A percentile compares a stretch with the other conserved stretches of the same genome.
These are phyloP conservation scores for Eimeria necatrix DNA, from an alignment of 169 alveolate species.

Conservation along the genomic window DNA sequence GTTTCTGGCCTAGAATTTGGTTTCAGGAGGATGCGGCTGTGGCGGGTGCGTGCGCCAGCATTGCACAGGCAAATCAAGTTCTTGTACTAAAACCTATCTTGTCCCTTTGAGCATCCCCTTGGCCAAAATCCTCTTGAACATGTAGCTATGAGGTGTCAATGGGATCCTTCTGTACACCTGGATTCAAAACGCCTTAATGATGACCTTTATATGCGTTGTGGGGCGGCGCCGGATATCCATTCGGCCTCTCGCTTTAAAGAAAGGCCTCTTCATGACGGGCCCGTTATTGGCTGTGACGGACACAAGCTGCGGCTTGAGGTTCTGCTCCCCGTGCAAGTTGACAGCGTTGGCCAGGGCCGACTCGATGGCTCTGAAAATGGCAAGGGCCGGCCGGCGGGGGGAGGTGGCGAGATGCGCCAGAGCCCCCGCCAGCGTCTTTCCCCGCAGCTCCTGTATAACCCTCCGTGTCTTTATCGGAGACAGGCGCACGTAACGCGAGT, in stretches of 20 bases:
- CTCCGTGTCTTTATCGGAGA: slow-evolving; percentile 79
- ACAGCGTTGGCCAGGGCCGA: slow-evolving; percentile 79
- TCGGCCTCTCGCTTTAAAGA: slow-evolving; percentile 66
- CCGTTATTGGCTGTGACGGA: slow-evolving; percentile 77
- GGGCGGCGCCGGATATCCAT: slow-evolving; percentile 70
- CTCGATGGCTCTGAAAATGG: slow-evolving; percentile 62
- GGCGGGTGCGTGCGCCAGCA: too few relatives aligned
- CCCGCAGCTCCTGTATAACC: slow-evolving; percentile 70
- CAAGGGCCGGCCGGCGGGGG: slow-evolving; percentile 80
- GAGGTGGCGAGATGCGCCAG: slow-evolving; percentile 79
- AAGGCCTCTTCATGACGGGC: slow-evolving; percentile 71
- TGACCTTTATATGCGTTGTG: slow-evolving; percentile 77
- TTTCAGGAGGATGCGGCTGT: too few relatives aligned
- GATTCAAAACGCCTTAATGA: slow-evolving; percentile 39
- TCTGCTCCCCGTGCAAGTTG: not conserved
- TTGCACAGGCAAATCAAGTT: too few relatives aligned
- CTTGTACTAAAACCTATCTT: too few relatives aligned
- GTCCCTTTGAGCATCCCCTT: too few relatives aligned
- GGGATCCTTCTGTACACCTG: too few relatives aligned
- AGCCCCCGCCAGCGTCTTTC: slow-evolving; percentile 70
- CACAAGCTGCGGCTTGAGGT: slow-evolving; percentile 17
- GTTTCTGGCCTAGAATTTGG: too few relatives aligned
- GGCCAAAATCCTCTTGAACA: too few relatives aligned
- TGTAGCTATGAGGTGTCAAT: too few relatives aligned
- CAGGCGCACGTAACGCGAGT: slow-evolving; percentile 63